These are phyloP conservation scores for Echinosophora koreensis DNA, from an alignment of 306 rosid species.

Conservation along the genomic window DNA sequence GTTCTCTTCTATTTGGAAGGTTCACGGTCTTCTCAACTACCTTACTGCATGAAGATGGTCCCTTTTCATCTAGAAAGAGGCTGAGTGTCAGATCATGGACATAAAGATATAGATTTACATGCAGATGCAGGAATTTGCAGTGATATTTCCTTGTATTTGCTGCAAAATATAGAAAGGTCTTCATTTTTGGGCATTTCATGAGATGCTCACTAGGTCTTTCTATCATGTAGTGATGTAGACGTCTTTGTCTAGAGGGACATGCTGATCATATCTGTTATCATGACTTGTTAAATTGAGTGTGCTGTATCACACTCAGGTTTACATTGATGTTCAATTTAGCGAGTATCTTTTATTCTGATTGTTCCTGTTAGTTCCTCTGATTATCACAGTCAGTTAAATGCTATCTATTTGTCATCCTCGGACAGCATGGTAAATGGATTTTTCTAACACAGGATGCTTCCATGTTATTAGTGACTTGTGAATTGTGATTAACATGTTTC, in stretches of 20 bases:
- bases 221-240: background rate
- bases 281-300: constrained; percentile 10
- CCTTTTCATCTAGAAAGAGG: constrained; percentile 46
- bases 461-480: background rate
- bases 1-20: constrained; percentile 21
- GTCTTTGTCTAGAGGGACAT: constrained; percentile 14
- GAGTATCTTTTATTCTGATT: constrained; percentile 10
- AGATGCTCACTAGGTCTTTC: background rate
- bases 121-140: constrained; percentile 31
- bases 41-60: constrained; percentile 39
- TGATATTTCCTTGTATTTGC: constrained; percentile 42
- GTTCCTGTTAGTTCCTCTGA: background rate
- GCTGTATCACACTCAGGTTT: background rate
- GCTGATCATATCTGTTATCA: background rate
- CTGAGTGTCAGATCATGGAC: constrained; percentile 42
- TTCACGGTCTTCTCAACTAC: constrained; percentile 55
- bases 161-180: constrained; percentile 43
- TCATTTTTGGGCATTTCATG: constrained; percentile 38
- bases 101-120: constrained; percentile 45
- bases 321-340: background rate
- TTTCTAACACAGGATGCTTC: constrained; percentile 4
- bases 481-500: background rate
- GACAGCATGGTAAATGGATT: constrained; percentile 13
- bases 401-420: constrained; percentile 17
- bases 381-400: background rate